Evolutionary conservation across 768 basidiomycete species (phyloP), one percentile per base, ranked within the genome.

Genomic region (Tubosaeta sp.): DNA sequence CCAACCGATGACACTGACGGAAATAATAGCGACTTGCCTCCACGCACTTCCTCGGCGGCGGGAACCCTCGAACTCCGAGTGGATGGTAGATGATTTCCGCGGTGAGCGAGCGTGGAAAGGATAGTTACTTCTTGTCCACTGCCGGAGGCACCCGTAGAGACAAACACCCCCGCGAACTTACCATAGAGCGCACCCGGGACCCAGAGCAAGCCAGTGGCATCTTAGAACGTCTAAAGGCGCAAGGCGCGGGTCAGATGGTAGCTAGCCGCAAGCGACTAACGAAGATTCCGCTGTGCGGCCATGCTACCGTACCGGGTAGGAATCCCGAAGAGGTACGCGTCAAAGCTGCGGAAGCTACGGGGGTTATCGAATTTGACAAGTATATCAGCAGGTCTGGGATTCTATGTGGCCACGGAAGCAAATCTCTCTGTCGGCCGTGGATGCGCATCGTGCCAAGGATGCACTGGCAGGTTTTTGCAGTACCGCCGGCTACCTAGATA

Each of bases 91-190:
- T 70, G 49, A 87, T 78, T n/a, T 8, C 87, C 88, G 54, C 89
- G 87, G 64, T 93, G 89, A 8, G 76, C 68, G 51, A 91, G 63
- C 46, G 85, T 80, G 50, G 78, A 79, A 65, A 88, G 59, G 46
- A 72, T 71, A 7, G 85, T 86, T 11, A 72, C 52, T 62, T 85
- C 86, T 55, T 92, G 90, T 19, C 91, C 91, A 54, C 91, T 89
- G 52, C 90, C 88, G 10, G 73, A 79, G 14, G 76, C 70, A 0
- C 76, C 86, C 1, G 86, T 83, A 21, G 84, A 84, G 41, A 89
- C 80, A 73, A 92, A 93, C 44, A 81, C 70, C n/a, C 82, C 76
- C 0, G 77, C 90, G 57, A 81, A 83, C 64, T 94, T 94, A 59
- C 90, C 90, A 16, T 73, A 66, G 46, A 94, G 73, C 4, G 67